A percentile compares a stretch with the other conserved stretches of the same genome.
phyloP scores from a whole-genome alignment of 1,139 yeast species.

The Kodamaea ohmeri region DNA sequence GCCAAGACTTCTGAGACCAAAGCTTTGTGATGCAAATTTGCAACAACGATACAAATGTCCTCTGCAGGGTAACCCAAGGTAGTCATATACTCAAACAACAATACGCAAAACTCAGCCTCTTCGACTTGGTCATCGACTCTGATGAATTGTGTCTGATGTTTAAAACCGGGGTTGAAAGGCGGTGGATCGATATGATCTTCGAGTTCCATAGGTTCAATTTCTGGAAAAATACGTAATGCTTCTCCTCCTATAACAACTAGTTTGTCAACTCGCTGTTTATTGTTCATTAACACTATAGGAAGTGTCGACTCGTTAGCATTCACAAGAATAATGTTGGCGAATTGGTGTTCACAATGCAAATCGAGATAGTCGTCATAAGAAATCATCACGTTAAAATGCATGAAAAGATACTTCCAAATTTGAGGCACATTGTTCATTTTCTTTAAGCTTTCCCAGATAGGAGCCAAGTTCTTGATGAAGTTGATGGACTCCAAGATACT shows the following conservation, averaged over 20 bases:
- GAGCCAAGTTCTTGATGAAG: slow-evolving; percentile 11
- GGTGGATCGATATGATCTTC: neutral
- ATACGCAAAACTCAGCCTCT: slow-evolving; percentile 56
- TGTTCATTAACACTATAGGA: slow-evolving; percentile 8
- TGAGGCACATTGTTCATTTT: slow-evolving; percentile 2
- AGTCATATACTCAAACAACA: slow-evolving; percentile 48
- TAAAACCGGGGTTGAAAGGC: slow-evolving; percentile 41
- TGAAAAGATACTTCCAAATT: slow-evolving; percentile 14
- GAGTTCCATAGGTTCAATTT: slow-evolving; percentile 2
- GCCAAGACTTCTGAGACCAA: slow-evolving; percentile 24
- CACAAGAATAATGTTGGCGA: slow-evolving; percentile 14
- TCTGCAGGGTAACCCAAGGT: slow-evolving; percentile 42
- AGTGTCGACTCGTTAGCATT: slow-evolving; percentile 11
- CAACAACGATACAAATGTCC: slow-evolving; percentile 41
- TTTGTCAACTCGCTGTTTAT: slow-evolving; percentile 6
- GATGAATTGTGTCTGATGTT: slow-evolving; percentile 34
- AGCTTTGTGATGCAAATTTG: slow-evolving; percentile 36
- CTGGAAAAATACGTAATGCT: slow-evolving; percentile 2
- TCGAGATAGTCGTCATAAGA: slow-evolving; percentile 15
- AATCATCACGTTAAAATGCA: slow-evolving; percentile 13
- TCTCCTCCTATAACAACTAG: slow-evolving; percentile 13
- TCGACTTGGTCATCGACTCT: slow-evolving; percentile 34
- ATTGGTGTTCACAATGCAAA: slow-evolving; percentile 5
- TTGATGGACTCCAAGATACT: slow-evolving; percentile 8
- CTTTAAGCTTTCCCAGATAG: slow-evolving; percentile 10